These are phyloP conservation scores for Phytophthora kernoviae DNA, from an alignment of 352 stramenopile species.

Conservation along the genomic window DNA sequence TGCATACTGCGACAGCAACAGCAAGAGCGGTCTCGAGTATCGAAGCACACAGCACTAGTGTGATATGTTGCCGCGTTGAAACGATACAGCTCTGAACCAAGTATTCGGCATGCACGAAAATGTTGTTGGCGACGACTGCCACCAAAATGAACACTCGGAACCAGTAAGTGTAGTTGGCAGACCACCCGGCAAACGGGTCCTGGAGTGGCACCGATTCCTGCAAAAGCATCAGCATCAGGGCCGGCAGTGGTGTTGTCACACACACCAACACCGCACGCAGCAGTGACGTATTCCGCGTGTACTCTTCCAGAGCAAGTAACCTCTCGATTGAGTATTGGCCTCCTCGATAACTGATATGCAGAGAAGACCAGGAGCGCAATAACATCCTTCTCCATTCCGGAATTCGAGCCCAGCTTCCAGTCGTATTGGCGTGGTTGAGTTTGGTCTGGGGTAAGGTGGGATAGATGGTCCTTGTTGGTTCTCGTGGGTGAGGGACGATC, in stretches of 20 bases:
- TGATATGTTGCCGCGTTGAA: slow-evolving; percentile 4
- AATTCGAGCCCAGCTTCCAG: neutral
- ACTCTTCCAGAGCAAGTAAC: slow-evolving; percentile 32
- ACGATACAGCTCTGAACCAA: slow-evolving; percentile 18
- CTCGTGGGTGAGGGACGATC: too few relatives aligned
- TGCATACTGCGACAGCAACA: slow-evolving; percentile 16
- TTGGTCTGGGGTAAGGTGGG: neutral
- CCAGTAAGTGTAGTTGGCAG: slow-evolving; percentile 33
- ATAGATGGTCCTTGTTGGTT: neutral
- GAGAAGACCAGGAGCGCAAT: slow-evolving; percentile 4
- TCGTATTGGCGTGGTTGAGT: too few relatives aligned
- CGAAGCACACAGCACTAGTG: slow-evolving; percentile 1
- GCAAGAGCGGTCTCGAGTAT: neutral
- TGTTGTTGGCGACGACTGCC: slow-evolving; percentile 15
- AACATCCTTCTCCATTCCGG: neutral
- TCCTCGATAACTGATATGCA: slow-evolving; percentile 20
- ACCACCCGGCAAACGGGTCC: slow-evolving; percentile 19
- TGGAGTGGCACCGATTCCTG: slow-evolving; percentile 36
- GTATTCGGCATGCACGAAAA: slow-evolving; percentile 18
- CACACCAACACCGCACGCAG: slow-evolving; percentile 21
- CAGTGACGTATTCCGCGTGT: slow-evolving; percentile 19
- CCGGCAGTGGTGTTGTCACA: slow-evolving; percentile 22
- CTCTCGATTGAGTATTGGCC: slow-evolving; percentile 41
- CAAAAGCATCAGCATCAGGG: slow-evolving; percentile 17
- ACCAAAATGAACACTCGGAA: slow-evolving; percentile 23